Conservation (phyloP, 108 stramenopile species). For the Hondaea fermentalgiana region DNA sequence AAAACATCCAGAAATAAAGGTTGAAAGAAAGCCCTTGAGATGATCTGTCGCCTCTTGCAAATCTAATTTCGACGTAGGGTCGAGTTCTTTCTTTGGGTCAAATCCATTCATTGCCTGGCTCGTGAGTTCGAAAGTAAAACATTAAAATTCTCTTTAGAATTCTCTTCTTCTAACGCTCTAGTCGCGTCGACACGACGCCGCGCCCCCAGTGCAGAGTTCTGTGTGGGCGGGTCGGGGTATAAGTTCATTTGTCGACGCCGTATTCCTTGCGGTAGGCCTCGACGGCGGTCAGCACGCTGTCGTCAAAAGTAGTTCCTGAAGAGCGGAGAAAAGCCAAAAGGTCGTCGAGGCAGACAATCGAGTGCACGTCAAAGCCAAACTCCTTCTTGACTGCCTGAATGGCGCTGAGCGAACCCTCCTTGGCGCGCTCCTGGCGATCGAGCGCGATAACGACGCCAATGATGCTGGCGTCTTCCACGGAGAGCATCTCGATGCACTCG, state of each 20-base stretch:
- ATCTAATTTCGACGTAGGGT: too few species aligned
- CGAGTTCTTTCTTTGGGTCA: too few species aligned
- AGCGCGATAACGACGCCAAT: constrained; percentile 86
- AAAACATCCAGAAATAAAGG: too few species aligned
- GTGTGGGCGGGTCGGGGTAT: too few species aligned
- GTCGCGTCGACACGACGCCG: too few species aligned
- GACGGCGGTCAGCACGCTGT: not conserved
- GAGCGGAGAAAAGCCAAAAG: constrained; percentile 40
- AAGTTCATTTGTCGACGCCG: not conserved
- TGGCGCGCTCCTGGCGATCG: constrained; percentile 83
- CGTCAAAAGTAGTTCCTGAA: not conserved
- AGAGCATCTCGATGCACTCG: constrained; percentile 73
- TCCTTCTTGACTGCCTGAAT: constrained; percentile 78
- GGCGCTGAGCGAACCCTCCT: constrained; percentile 70
- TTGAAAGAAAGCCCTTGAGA: too few species aligned
- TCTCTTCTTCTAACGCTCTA: too few species aligned
- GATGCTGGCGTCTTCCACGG: constrained; percentile 62
- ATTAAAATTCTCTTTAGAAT: too few species aligned
- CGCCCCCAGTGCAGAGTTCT: too few species aligned
- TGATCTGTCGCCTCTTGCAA: too few species aligned
- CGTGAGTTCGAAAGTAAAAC: too few species aligned
- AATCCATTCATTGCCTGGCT: too few species aligned
- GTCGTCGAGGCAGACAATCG: constrained; percentile 75
- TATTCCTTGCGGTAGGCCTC: constrained; percentile 1
- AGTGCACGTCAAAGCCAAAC: constrained; percentile 69